A percentile compares a stretch with the other conserved stretches of the same genome.
phyloP scores from a whole-genome alignment of 768 basidiomycete species.

The Coprinellus micaceus region DNA sequence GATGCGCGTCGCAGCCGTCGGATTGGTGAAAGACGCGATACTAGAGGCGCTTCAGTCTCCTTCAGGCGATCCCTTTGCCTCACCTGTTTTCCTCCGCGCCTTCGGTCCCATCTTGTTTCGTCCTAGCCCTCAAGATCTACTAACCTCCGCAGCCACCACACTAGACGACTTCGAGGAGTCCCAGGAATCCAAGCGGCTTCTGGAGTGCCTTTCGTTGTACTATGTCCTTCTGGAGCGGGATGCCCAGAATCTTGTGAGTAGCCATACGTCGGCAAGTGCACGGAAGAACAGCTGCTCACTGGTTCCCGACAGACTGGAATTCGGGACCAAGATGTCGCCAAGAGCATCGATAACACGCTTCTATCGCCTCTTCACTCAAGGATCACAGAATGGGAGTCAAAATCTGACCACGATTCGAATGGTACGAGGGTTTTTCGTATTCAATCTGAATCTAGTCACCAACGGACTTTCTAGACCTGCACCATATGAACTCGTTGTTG shows the following conservation, averaged over 20 bases:
- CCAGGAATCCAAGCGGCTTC: constrained; percentile 57
- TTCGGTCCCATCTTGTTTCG: constrained; percentile 61
- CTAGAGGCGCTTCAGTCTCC: constrained; percentile 41
- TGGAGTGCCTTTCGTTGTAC: constrained; percentile 65
- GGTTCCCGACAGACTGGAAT: constrained; percentile 44
- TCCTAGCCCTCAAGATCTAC: constrained; percentile 51
- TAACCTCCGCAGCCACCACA: constrained; percentile 28
- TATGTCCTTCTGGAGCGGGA: constrained; percentile 64
- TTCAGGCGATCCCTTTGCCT: constrained; percentile 46
- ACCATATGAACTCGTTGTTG: constrained; percentile 35
- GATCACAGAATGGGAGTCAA: constrained; percentile 30
- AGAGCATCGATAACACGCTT: constrained; percentile 41
- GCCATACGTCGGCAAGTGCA: background rate
- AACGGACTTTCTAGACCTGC: constrained; percentile 15
- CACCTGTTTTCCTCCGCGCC: constrained; percentile 49
- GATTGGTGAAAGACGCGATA: constrained; percentile 64
- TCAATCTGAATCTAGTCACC: background rate
- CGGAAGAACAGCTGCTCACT: background rate
- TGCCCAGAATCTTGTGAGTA: constrained; percentile 47
- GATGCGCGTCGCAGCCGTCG: constrained; percentile 66
- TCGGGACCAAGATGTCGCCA: constrained; percentile 40
- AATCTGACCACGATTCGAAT: constrained; percentile 22
- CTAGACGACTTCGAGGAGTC: constrained; percentile 49
- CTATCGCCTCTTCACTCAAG: constrained; percentile 41
- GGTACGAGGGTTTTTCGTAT: background rate